Percentiles rank a stretch among this genome's conserved stretches.
Evolutionary conservation across 1,284 basidiomycete genomes (phyloP).

Genomic region (Cryptococcus sp.): DNA sequence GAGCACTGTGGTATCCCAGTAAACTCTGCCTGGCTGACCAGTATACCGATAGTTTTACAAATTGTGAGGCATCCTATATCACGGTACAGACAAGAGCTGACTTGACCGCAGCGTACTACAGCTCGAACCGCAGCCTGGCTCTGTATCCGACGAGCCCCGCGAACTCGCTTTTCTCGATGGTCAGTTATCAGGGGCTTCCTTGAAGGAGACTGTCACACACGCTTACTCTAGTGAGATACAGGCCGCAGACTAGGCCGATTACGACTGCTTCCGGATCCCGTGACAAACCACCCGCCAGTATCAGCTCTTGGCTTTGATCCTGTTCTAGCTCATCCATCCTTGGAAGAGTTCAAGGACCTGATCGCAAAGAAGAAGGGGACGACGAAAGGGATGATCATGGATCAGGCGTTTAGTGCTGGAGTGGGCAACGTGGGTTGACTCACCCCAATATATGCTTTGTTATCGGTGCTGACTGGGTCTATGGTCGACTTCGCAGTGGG

Average conservation of each 20-base stretch:
- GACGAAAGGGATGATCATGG: constrained; percentile 74
- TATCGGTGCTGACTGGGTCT: not conserved
- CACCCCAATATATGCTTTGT: not conserved
- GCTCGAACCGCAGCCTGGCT: constrained; percentile 40
- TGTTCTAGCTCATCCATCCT: constrained; percentile 67
- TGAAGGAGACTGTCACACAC: not conserved
- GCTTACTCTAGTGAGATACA: constrained; percentile 33
- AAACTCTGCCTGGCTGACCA: not conserved
- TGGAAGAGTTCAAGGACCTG: constrained; percentile 61
- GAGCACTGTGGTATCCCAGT: not conserved
- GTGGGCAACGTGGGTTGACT: constrained; percentile 65
- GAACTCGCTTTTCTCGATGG: constrained; percentile 52
- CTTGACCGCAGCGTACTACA: constrained; percentile 53
- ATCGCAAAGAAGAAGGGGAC: constrained; percentile 67
- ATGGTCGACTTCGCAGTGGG: constrained; percentile 57
- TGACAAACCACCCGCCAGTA: constrained; percentile 65
- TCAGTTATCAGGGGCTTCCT: constrained; percentile 17
- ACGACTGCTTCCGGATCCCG: constrained; percentile 64
- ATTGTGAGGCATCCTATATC: constrained; percentile 28
- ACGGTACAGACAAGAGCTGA: not conserved
- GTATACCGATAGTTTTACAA: constrained; percentile 35
- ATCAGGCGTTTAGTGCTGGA: constrained; percentile 78
- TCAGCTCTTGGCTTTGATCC: constrained; percentile 76
- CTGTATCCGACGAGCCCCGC: constrained; percentile 29
- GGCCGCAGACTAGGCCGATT: constrained; percentile 72